A percentile compares a stretch with the other conserved stretches of the same genome.
Conservation (phyloP, 805 yeast species). For the Sugiyamaella boreocaroliniensis region DNA sequence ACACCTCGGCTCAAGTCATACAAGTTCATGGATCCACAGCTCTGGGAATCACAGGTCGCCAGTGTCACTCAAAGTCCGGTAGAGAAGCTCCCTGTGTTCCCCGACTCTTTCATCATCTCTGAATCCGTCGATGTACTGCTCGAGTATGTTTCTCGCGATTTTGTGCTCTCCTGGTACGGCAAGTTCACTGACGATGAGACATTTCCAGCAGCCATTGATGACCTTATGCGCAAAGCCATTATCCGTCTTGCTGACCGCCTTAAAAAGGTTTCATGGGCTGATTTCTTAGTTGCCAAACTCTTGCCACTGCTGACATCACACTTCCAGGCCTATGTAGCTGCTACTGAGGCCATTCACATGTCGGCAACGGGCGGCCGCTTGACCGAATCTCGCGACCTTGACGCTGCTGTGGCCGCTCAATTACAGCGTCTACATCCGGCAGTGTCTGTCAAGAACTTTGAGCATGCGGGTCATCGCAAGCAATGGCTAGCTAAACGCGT, state of each 20-base stretch:
- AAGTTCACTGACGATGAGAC: conserved; percentile 37
- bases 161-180: conserved; percentile 51
- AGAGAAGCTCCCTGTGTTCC: conserved; percentile 19
- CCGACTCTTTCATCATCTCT: conserved; percentile 47
- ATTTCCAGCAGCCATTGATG: conserved; percentile 40
- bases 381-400: conserved; percentile 34
- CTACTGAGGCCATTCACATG: conserved; percentile 32
- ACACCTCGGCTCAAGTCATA: background rate
- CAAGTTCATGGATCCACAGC: background rate
- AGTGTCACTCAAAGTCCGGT: background rate
- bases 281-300: conserved; percentile 48
- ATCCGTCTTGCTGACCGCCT: conserved; percentile 39
- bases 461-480: conserved; percentile 38
- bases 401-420: conserved; percentile 38
- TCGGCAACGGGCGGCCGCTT: conserved; percentile 23
- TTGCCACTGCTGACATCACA: conserved; percentile 66
- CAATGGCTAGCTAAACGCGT: conserved; percentile 43
- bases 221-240: conserved; percentile 40
- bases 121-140: conserved; percentile 47
- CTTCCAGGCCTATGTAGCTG: conserved; percentile 42
- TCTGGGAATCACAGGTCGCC: background rate
- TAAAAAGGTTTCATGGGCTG: conserved; percentile 44
- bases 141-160: conserved; percentile 43
- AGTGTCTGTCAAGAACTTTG: conserved; percentile 35
- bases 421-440: conserved; percentile 59